Conservation (phyloP, 495 filamentous ascomycete species). For the Penicillium flavigenum region DNA sequence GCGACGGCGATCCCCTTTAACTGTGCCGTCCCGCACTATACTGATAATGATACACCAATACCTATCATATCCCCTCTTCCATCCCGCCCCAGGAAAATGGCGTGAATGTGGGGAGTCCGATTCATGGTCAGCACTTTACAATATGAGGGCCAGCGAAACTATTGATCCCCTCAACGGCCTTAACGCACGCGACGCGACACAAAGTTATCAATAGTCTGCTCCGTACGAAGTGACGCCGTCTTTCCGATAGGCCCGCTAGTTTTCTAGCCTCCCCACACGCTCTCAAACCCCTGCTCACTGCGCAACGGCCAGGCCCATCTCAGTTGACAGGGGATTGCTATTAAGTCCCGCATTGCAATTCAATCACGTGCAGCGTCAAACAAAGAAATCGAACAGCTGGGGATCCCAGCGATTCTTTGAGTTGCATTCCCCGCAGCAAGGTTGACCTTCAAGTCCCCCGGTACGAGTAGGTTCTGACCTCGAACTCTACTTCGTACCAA, state of each 20-base stretch:
- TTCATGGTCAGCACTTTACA: neutral
- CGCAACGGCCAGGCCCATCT: slow-evolving; percentile 4
- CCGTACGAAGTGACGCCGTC: neutral
- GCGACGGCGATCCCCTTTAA: slow-evolving; percentile 14
- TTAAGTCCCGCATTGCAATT: slow-evolving; percentile 24
- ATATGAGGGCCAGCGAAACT: neutral
- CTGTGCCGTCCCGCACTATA: slow-evolving; percentile 11
- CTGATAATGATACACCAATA: neutral
- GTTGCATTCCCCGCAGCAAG: neutral
- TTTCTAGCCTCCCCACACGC: slow-evolving; percentile 9
- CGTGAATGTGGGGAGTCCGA: slow-evolving; percentile 8
- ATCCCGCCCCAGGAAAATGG: slow-evolving; percentile 16
- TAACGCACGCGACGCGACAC: neutral
- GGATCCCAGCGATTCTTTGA: neutral
- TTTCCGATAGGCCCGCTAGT: slow-evolving; percentile 7
- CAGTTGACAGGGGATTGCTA: slow-evolving; percentile 2
- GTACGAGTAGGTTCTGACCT: slow-evolving; percentile 6
- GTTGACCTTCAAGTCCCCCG: slow-evolving; percentile 1
- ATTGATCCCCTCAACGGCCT: slow-evolving; percentile 4
- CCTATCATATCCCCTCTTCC: slow-evolving; percentile 17
- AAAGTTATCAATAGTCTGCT: slow-evolving; percentile 1
- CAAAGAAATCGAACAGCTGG: slow-evolving; percentile 6
- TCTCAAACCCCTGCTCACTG: slow-evolving; percentile 6
- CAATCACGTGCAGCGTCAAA: slow-evolving; percentile 25
- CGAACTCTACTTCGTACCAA: neutral